Percentiles rank a stretch among this genome's conserved stretches.
phyloP scores from a whole-genome alignment of 768 basidiomycete species.

The Russula dissimulans region DNA sequence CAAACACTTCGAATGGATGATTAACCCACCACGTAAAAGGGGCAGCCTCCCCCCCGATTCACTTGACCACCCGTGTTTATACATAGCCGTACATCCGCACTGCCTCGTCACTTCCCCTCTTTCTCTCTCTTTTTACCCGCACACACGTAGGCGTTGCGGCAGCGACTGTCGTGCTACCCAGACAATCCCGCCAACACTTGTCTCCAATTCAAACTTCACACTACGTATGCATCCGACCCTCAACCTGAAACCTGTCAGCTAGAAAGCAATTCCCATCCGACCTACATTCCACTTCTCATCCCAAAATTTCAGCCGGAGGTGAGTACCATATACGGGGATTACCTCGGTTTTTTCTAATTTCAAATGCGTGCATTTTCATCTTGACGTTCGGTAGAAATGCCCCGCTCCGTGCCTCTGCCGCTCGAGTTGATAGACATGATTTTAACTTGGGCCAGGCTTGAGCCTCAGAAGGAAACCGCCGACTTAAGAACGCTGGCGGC shows the following conservation, averaged over 20 bases:
- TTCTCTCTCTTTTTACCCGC: background rate
- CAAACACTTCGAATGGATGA: background rate
- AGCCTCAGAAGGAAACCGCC: background rate
- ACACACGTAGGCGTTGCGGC: background rate
- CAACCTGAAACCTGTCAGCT: background rate
- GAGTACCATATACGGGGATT: too few relatives aligned
- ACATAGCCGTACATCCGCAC: background rate
- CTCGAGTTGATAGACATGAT: conserved; percentile 13
- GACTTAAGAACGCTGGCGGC: conserved; percentile 8
- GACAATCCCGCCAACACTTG: background rate
- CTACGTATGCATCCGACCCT: background rate
- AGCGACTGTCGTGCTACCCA: background rate
- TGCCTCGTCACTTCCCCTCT: background rate
- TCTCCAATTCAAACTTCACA: background rate
- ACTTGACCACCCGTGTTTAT: background rate
- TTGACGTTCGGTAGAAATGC: conserved; percentile 1
- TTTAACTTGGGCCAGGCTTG: conserved; percentile 8
- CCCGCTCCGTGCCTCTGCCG: background rate
- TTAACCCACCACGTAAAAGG: conserved; percentile 6
- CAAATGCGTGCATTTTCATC: background rate
- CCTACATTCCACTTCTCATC: background rate
- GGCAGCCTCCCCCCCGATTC: background rate
- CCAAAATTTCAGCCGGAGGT: too few relatives aligned
- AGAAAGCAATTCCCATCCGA: background rate
- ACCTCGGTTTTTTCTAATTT: background rate